These are phyloP conservation scores for Aschersonia sp. DNA, from an alignment of 2,329 filamentous ascomycete species.

Conservation along the genomic window DNA sequence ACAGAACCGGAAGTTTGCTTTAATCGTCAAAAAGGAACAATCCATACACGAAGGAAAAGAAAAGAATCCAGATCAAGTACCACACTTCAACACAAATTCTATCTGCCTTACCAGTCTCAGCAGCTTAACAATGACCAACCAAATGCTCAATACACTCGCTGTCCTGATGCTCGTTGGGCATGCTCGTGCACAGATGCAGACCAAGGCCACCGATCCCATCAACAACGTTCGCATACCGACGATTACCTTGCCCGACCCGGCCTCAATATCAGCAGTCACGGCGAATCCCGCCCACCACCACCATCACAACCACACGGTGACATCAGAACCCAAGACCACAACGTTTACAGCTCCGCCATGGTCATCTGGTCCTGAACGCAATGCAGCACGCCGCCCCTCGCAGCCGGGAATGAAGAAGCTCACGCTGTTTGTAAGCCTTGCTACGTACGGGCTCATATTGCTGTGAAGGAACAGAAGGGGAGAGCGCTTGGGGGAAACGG, in stretches of 20 bases:
- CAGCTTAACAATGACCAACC: slow-evolving; percentile 1
- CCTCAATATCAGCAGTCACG: neutral
- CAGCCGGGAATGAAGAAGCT: slow-evolving; percentile 4
- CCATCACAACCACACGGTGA: neutral
- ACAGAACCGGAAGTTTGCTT: neutral
- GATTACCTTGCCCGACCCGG: neutral
- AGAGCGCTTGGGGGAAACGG: neutral
- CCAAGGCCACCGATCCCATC: neutral
- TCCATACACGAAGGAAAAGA: neutral
- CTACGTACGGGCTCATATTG: slow-evolving; percentile 3
- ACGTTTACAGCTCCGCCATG: neutral
- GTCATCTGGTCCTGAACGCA: neutral
- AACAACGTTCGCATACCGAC: neutral
- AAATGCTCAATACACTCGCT: neutral
- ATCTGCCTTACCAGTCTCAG: neutral
- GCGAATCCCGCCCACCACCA: neutral
- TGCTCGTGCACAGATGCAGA: slow-evolving; percentile 2
- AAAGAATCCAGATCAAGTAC: neutral
- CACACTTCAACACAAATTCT: neutral
- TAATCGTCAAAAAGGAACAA: neutral
- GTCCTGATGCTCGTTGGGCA: slow-evolving; percentile 1
- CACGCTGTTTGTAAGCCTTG: slow-evolving; percentile 3
- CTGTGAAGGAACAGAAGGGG: neutral
- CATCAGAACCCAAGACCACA: neutral
- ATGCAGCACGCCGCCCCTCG: slow-evolving; percentile 2